Conservation (phyloP, 352 stramenopile species). For the Saprolegnia parasitica region DNA sequence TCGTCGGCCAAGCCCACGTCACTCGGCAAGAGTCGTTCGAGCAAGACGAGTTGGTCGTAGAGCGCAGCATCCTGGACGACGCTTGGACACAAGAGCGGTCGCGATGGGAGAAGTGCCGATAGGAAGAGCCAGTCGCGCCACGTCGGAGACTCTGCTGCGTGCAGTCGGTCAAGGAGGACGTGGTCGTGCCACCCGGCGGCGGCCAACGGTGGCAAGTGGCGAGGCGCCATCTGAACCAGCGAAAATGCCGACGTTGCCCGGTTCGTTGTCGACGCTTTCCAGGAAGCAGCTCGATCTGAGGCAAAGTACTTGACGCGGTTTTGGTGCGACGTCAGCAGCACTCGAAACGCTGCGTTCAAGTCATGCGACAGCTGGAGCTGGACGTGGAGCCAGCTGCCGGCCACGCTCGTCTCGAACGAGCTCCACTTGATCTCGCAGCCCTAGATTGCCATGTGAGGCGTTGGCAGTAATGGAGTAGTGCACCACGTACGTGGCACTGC, state of each 20-base stretch:
- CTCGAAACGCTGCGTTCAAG: neutral
- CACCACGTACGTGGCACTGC: neutral
- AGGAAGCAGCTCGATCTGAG: neutral
- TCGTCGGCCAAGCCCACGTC: neutral
- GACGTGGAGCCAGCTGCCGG: neutral
- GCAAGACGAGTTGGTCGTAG: constrained; percentile 7
- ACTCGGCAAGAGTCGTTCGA: neutral
- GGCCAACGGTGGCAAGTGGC: neutral
- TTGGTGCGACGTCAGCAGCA: neutral
- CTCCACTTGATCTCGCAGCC: neutral
- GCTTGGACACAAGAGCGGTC: neutral
- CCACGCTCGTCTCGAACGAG: constrained; percentile 1
- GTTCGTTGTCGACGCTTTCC: neutral
- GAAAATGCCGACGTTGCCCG: neutral
- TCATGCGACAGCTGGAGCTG: neutral
- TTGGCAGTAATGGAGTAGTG: neutral
- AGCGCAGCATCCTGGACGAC: neutral
- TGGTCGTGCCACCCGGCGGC: constrained; percentile 1
- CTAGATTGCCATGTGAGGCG: neutral
- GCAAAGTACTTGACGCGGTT: neutral
- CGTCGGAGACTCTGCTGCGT: neutral
- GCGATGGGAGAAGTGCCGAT: neutral
- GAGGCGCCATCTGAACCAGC: neutral
- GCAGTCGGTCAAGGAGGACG: neutral
- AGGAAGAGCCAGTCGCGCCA: neutral